Conservation (phyloP, 2,329 filamentous ascomycete genomes). For the Fusarium luffae region DNA sequence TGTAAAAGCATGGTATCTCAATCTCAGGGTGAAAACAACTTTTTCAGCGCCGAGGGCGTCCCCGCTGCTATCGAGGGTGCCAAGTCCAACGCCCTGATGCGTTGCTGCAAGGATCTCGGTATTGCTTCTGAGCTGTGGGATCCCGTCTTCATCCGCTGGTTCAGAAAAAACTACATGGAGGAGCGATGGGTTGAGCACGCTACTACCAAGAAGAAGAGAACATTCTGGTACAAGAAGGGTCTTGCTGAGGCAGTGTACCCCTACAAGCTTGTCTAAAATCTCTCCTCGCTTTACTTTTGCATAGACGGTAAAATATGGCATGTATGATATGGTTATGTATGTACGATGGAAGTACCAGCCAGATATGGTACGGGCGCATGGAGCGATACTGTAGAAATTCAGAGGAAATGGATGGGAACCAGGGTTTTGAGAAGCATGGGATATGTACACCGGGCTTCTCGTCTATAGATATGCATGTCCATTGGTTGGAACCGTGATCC, state of each 20-base stretch:
- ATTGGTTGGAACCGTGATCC: not conserved
- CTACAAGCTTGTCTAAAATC: constrained; percentile 56
- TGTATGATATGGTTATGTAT: constrained; percentile 29
- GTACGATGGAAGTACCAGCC: constrained; percentile 1
- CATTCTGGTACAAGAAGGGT: constrained; percentile 83
- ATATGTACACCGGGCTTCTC: constrained; percentile 9
- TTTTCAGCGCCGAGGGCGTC: constrained; percentile 89
- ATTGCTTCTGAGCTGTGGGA: constrained; percentile 98
- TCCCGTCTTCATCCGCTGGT: constrained; percentile 86
- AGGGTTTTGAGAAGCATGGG: constrained; percentile 6
- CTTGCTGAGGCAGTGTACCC: constrained; percentile 77
- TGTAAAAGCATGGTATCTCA: constrained; percentile 82
- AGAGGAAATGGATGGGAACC: constrained; percentile 1
- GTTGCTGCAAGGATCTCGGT: constrained; percentile 97
- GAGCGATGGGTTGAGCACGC: constrained; percentile 93
- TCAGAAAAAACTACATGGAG: constrained; percentile 77
- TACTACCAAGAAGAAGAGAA: constrained; percentile 86
- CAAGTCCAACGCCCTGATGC: constrained; percentile 97
- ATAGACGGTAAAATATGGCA: constrained; percentile 3
- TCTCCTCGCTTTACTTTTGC: not conserved
- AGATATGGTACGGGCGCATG: constrained; percentile 22
- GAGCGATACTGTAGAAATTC: constrained; percentile 12
- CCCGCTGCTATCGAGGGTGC: constrained; percentile 95
- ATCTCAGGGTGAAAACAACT: constrained; percentile 93
- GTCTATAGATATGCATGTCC: constrained; percentile 28